Evolutionary conservation across 2,329 filamentous ascomycete genomes (phyloP).

Genomic region (Fusarium sp.): DNA sequence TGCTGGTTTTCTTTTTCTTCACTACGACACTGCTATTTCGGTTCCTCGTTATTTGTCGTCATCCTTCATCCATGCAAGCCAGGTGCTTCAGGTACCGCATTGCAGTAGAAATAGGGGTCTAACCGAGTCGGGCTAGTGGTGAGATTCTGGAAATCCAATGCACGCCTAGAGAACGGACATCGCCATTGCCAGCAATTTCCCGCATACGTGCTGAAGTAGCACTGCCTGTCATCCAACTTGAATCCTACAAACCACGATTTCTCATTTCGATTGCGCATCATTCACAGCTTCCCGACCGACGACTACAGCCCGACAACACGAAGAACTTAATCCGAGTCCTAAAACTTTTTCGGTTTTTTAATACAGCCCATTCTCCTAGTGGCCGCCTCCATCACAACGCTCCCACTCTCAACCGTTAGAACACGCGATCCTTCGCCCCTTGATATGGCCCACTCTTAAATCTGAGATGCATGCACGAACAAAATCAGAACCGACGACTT

Average conservation of each 20-base stretch:
- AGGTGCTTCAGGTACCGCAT: constrained; percentile 42
- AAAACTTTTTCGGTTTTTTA: constrained; percentile 7
- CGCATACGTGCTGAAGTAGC: constrained; percentile 43
- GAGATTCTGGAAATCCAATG: constrained; percentile 30
- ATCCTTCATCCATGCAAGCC: constrained; percentile 22
- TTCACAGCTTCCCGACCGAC: constrained; percentile 14
- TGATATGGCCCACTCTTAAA: constrained; percentile 43
- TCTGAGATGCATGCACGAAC: constrained; percentile 44
- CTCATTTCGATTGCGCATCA: constrained; percentile 16
- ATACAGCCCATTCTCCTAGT: not conserved
- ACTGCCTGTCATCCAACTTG: constrained; percentile 34
- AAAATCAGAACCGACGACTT: constrained; percentile 27
- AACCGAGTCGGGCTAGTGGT: constrained; percentile 38
- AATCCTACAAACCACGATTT: constrained; percentile 34
- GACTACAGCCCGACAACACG: constrained; percentile 12
- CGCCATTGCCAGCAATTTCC: constrained; percentile 51
- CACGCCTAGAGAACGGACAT: constrained; percentile 41
- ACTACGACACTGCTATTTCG: constrained; percentile 16
- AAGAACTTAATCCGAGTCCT: constrained; percentile 6
- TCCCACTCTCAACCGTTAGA: constrained; percentile 19
- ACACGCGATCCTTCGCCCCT: constrained; percentile 35
- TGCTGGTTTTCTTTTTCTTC: not conserved
- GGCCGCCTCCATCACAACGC: constrained; percentile 2
- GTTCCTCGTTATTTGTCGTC: constrained; percentile 20
- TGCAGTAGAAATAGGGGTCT: constrained; percentile 27